Evolutionary conservation across 1,284 basidiomycete genomes (phyloP).

Genomic region (Irpex lacteus): DNA sequence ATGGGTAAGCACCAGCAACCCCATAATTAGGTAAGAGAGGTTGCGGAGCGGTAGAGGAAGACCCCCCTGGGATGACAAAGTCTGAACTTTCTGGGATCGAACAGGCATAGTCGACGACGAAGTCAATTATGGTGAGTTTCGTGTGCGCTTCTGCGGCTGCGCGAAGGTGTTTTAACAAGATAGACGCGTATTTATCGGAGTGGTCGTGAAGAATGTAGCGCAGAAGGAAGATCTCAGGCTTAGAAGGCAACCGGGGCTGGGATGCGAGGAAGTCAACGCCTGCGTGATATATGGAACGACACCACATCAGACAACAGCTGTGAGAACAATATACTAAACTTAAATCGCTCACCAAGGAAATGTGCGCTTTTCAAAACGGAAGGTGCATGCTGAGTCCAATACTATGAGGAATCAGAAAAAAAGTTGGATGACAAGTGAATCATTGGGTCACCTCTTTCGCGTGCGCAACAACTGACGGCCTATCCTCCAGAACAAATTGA

Average conservation of each 20-base stretch:
- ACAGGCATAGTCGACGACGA: constrained; percentile 8
- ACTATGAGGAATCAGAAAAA: not conserved
- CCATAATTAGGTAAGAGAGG: constrained; percentile 11
- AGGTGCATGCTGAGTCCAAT: constrained; percentile 4
- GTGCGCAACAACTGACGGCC: constrained; percentile 6
- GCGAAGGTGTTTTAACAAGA: constrained; percentile 23
- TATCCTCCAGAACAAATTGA: constrained; percentile 18
- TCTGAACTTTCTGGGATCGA: not conserved
- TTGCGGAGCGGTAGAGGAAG: not conserved
- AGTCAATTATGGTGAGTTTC: constrained; percentile 7
- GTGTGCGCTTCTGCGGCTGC: constrained; percentile 14
- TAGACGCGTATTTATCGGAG: constrained; percentile 16
- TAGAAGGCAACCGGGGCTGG: constrained; percentile 23
- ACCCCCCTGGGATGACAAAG: not conserved
- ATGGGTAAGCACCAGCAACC: constrained; percentile 4
- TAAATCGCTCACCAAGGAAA: not conserved
- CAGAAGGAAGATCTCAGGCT: constrained; percentile 22
- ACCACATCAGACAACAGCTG: not conserved
- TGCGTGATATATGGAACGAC: not conserved
- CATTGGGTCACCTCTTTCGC: not conserved
- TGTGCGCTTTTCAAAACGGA: not conserved
- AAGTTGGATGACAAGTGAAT: not conserved
- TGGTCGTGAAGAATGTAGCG: constrained; percentile 27
- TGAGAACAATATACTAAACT: not conserved
- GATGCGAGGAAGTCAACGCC: constrained; percentile 29